These are phyloP conservation scores for Chaetoceros muelleri DNA, from an alignment of 108 stramenopile species.

Conservation along the genomic window DNA sequence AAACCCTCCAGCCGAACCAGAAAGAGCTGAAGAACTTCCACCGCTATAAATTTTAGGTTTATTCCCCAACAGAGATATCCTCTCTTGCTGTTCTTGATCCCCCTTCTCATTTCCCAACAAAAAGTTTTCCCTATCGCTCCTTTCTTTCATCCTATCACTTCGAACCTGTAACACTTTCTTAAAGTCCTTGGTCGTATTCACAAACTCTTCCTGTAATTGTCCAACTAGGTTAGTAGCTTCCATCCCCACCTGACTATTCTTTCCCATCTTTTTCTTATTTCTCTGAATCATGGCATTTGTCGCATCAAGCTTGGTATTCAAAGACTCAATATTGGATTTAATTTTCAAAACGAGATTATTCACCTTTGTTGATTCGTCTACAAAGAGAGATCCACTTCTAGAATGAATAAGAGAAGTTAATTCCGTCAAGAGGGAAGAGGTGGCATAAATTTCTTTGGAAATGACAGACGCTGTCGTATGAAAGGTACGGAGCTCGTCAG, in stretches of 20 bases:
- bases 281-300: slow-evolving; percentile 41
- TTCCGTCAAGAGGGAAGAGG: slow-evolving; percentile 53
- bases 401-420: slow-evolving; percentile 54
- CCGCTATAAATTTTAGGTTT: slow-evolving; percentile 53
- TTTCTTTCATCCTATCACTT: slow-evolving; percentile 68
- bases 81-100: slow-evolving; percentile 20
- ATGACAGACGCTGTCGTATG: slow-evolving; percentile 66
- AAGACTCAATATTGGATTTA: slow-evolving; percentile 59
- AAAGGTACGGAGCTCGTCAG: slow-evolving; percentile 50
- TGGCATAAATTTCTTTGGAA: slow-evolving; percentile 60
- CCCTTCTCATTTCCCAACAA: slow-evolving; percentile 45
- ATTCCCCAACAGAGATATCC: slow-evolving; percentile 10
- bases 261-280: slow-evolving; percentile 54
- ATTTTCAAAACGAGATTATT: slow-evolving; percentile 67
- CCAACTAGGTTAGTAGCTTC: slow-evolving; percentile 72
- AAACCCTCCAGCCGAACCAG: no score
- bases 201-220: slow-evolving; percentile 70
- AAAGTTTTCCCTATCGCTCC: slow-evolving; percentile 47
- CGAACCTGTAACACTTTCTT: slow-evolving; percentile 72
- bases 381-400: slow-evolving; percentile 48
- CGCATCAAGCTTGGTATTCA: slow-evolving; percentile 64
- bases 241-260: slow-evolving; percentile 68
- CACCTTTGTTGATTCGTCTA: slow-evolving; percentile 55
- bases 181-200: slow-evolving; percentile 63
- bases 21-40: slow-evolving; percentile 7